phyloP scores from a whole-genome alignment of 2,329 filamentous ascomycete species.

The Fusarium agapanthi region DNA sequence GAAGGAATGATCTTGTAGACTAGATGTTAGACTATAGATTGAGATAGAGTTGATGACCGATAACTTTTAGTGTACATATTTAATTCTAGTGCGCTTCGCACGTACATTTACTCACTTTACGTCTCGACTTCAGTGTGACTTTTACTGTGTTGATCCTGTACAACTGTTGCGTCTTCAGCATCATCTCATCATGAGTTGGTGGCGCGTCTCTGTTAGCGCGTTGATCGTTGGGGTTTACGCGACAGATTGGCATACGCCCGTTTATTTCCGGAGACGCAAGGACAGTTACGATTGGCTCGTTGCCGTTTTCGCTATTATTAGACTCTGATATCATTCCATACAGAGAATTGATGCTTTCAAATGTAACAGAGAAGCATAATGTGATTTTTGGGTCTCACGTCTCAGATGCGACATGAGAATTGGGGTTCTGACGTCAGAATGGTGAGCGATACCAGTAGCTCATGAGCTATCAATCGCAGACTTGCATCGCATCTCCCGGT shows the following conservation, averaged over 20 bases:
- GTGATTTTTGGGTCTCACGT: neutral
- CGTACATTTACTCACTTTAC: neutral
- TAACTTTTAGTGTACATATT: neutral
- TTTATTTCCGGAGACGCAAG: neutral
- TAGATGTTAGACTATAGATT: constrained; percentile 9
- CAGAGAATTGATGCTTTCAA: neutral
- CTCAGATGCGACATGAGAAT: neutral
- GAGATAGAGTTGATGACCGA: neutral
- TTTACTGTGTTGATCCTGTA: rapidly evolving
- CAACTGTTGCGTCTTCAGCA: rapidly evolving
- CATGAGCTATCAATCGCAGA: neutral
- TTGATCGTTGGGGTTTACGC: neutral
- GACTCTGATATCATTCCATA: neutral
- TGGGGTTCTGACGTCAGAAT: neutral
- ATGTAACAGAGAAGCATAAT: rapidly evolving
- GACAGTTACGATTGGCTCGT: neutral
- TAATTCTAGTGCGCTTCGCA: neutral
- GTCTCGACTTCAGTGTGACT: rapidly evolving
- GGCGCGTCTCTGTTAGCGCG: neutral
- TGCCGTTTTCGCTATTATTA: neutral
- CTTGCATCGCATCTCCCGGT: rapidly evolving
- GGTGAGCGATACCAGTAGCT: neutral
- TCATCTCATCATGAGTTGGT: neutral
- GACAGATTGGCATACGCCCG: neutral
- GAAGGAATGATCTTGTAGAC: neutral